A percentile compares a stretch with the other conserved stretches of the same genome.
Conservation (phyloP, 164 flowering plant species). For the Nelumbo lutea region DNA sequence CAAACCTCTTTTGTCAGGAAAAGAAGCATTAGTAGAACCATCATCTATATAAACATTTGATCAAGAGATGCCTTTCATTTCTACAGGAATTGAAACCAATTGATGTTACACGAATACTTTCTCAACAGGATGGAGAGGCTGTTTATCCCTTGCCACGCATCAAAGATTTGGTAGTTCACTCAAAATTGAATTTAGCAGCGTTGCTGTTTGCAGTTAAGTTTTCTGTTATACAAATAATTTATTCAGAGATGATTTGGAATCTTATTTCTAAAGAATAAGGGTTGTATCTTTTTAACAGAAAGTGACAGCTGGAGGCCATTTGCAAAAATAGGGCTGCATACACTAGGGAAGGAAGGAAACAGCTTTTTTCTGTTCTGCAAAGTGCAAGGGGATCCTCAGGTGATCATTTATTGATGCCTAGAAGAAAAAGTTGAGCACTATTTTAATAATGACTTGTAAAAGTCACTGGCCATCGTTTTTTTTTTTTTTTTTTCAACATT, state of each 20-base stretch:
- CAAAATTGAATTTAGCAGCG: slow-evolving; percentile 79
- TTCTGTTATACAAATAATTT: slow-evolving; percentile 7
- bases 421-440: not conserved
- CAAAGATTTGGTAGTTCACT: slow-evolving; percentile 69
- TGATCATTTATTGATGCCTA: slow-evolving; percentile 16
- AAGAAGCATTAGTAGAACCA: too few relatives aligned
- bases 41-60: not conserved
- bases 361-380: slow-evolving; percentile 94
- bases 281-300: slow-evolving; percentile 37
- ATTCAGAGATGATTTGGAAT: slow-evolving; percentile 3
- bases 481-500: too few relatives aligned
- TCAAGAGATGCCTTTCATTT: slow-evolving; percentile 8
- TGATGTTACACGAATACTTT: slow-evolving; percentile 83
- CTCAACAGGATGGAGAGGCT: slow-evolving; percentile 94
- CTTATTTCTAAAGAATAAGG: slow-evolving; percentile 3
- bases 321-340: slow-evolving; percentile 69
- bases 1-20: too few relatives aligned
- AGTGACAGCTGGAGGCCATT: slow-evolving; percentile 52
- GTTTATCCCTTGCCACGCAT: slow-evolving; percentile 91
- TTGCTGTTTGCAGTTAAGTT: slow-evolving; percentile 85
- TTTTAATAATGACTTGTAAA: not conserved
- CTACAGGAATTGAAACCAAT: slow-evolving; percentile 84
- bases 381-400: slow-evolving; percentile 99
- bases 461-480: too few relatives aligned
- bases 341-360: slow-evolving; percentile 96